Evolutionary conservation across 371 early-diverging fungal species (phyloP).

Genomic region (Mucor indicus): DNA sequence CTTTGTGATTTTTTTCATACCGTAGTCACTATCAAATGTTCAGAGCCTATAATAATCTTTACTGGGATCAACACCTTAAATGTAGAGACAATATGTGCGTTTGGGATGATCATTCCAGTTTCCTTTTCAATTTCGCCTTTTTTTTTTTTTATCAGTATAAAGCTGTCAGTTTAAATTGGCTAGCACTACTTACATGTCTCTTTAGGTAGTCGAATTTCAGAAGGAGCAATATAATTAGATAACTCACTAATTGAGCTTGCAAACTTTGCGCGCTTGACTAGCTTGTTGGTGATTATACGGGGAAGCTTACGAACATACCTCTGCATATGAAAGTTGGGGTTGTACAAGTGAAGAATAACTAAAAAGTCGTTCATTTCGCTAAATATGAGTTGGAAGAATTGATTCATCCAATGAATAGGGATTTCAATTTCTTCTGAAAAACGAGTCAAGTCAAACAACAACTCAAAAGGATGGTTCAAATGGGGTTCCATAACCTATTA

Average conservation of each 20-base stretch:
- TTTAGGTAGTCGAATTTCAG: constrained; percentile 73
- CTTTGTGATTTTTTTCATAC: constrained; percentile 13
- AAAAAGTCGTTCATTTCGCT: constrained; percentile 47
- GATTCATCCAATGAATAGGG: constrained; percentile 65
- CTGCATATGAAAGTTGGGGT: constrained; percentile 59
- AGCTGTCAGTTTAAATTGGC: neutral
- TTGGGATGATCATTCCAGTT: constrained; percentile 47
- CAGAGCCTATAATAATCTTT: constrained; percentile 70
- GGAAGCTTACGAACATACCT: constrained; percentile 42
- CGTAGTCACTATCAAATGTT: constrained; percentile 72
- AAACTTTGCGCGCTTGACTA: constrained; percentile 60
- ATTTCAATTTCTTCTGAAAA: constrained; percentile 73
- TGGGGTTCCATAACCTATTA: constrained; percentile 50
- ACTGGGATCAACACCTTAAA: constrained; percentile 64
- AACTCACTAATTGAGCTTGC: constrained; percentile 55
- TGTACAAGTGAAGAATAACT: constrained; percentile 52
- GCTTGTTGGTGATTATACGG: constrained; percentile 44
- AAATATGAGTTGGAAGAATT: constrained; percentile 70
- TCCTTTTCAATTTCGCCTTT: constrained; percentile 64
- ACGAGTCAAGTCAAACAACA: constrained; percentile 77
- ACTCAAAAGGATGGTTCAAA: constrained; percentile 62
- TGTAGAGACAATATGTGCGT: constrained; percentile 54
- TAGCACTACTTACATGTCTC: constrained; percentile 56
- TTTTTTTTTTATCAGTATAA: constrained; percentile 2
- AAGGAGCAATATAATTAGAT: constrained; percentile 56